phyloP scores from a whole-genome alignment of 2,329 filamentous ascomycete genomes.

The Colletotrichum somersetense region DNA sequence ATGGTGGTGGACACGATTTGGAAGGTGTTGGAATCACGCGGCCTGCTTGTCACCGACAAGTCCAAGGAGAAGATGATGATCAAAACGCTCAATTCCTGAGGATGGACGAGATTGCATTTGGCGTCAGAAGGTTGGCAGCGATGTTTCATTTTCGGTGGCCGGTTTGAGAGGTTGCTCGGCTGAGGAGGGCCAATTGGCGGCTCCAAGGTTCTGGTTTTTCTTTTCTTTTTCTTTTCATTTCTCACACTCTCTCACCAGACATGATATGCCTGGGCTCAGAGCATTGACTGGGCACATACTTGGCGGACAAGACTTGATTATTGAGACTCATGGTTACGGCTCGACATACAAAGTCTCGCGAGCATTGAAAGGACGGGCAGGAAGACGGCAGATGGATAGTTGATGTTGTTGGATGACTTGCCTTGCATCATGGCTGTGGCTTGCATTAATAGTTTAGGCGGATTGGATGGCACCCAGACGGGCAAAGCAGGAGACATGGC shows the following conservation, averaged over 20 bases:
- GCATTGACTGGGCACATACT: slow-evolving; percentile 22
- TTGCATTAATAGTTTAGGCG: slow-evolving; percentile 20
- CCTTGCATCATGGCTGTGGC: slow-evolving; percentile 23
- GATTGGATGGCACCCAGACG: not conserved
- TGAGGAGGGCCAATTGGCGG: slow-evolving; percentile 10
- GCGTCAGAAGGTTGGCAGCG: slow-evolving; percentile 36
- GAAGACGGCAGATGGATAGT: slow-evolving; percentile 19
- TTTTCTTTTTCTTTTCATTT: slow-evolving; percentile 36
- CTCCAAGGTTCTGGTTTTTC: slow-evolving; percentile 26
- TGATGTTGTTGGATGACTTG: slow-evolving; percentile 36
- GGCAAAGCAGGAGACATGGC: not conserved
- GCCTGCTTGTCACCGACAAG: slow-evolving; percentile 77
- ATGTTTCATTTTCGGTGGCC: slow-evolving; percentile 23
- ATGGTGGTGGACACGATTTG: slow-evolving; percentile 84
- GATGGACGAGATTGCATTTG: slow-evolving; percentile 35
- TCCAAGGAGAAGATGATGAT: slow-evolving; percentile 80
- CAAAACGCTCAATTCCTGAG: slow-evolving; percentile 70
- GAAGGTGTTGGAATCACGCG: slow-evolving; percentile 73
- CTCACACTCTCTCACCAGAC: slow-evolving; percentile 20
- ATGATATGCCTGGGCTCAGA: slow-evolving; percentile 17
- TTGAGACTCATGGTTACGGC: not conserved
- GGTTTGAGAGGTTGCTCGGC: slow-evolving; percentile 24
- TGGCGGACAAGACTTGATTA: slow-evolving; percentile 28
- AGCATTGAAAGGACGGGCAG: not conserved
- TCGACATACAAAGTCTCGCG: slow-evolving; percentile 5